Percentiles rank a stretch among this genome's conserved stretches.
These are phyloP conservation scores for Fusarium drepaniforme DNA, from an alignment of 2,329 filamentous ascomycete genomes.

Conservation along the genomic window DNA sequence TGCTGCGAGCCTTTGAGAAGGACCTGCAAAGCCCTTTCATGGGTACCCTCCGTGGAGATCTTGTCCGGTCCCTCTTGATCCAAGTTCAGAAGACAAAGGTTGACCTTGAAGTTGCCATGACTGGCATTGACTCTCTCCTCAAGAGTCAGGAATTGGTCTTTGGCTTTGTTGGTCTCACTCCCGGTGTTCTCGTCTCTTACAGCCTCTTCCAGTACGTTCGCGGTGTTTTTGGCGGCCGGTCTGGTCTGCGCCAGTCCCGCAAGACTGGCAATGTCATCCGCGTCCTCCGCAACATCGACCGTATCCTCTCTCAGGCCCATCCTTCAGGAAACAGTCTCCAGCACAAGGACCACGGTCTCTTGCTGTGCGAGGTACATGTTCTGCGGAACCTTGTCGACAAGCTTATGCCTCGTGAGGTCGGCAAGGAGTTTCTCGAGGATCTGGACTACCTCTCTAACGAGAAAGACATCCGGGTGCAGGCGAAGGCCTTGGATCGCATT, in stretches of 20 bases:
- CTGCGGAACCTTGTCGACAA: constrained; percentile 72
- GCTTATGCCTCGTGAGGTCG: constrained; percentile 79
- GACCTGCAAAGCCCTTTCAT: constrained; percentile 86
- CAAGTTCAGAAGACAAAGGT: constrained; percentile 99
- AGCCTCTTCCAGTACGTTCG: constrained; percentile 79
- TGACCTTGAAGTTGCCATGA: constrained; percentile 95
- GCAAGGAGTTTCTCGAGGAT: constrained; percentile 90
- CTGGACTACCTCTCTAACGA: constrained; percentile 88
- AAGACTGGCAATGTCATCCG: constrained; percentile 79
- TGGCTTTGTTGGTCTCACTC: constrained; percentile 95
- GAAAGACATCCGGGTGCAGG: constrained; percentile 82
- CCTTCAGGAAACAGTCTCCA: constrained; percentile 80
- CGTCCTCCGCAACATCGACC: constrained; percentile 88
- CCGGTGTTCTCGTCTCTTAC: constrained; percentile 88
- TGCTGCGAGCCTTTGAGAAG: constrained; percentile 90
- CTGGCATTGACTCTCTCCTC: constrained; percentile 92
- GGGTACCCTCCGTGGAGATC: constrained; percentile 86
- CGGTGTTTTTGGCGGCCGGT: constrained; percentile 76
- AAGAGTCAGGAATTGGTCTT: constrained; percentile 98
- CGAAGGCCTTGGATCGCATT: constrained; percentile 84
- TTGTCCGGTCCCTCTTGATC: constrained; percentile 91
- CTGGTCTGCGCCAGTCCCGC: constrained; percentile 73
- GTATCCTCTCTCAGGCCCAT: constrained; percentile 77
- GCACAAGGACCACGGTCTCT: constrained; percentile 91
- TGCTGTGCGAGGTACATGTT: constrained; percentile 91